phyloP scores from a whole-genome alignment of 139 green algal species.

The Coelastrella sp. region DNA sequence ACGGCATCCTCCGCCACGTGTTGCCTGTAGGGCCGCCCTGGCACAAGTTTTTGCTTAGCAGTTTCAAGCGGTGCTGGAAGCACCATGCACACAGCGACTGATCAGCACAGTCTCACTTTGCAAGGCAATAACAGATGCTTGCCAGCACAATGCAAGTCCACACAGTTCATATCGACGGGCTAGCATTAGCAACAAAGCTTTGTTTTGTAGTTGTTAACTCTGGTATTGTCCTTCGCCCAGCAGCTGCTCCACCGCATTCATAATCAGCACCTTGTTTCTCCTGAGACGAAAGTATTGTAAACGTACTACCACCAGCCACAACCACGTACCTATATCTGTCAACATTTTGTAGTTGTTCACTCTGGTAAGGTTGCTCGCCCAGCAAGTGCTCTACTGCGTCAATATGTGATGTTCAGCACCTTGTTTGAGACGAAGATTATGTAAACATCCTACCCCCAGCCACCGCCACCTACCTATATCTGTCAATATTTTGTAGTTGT shows the following conservation, averaged over 20 bases:
- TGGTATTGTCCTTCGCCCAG: conserved; percentile 94
- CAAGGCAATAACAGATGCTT: too few relatives aligned
- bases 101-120: too few relatives aligned
- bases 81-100: too few relatives aligned
- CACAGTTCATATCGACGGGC: neutral
- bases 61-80: too few relatives aligned
- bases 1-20: too few relatives aligned
- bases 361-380: conserved; percentile 89
- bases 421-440: conserved; percentile 40
- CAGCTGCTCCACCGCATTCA: conserved; percentile 92
- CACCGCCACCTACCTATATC: conserved; percentile 67
- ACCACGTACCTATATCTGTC: conserved; percentile 85
- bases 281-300: neutral
- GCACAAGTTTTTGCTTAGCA: too few relatives aligned
- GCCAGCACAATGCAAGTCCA: neutral
- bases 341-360: conserved; percentile 95
- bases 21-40: too few relatives aligned
- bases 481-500: conserved; percentile 98
- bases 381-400: conserved; percentile 94
- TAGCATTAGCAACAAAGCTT: conserved; percentile 74
- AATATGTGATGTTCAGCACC: conserved; percentile 79
- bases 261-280: conserved; percentile 80
- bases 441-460: neutral
- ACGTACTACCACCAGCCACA: neutral
- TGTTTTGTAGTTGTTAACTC: conserved; percentile 93